Evolutionary conservation across 2,329 filamentous ascomycete genomes (phyloP).

Genomic region (Paecilomyces niveus): DNA sequence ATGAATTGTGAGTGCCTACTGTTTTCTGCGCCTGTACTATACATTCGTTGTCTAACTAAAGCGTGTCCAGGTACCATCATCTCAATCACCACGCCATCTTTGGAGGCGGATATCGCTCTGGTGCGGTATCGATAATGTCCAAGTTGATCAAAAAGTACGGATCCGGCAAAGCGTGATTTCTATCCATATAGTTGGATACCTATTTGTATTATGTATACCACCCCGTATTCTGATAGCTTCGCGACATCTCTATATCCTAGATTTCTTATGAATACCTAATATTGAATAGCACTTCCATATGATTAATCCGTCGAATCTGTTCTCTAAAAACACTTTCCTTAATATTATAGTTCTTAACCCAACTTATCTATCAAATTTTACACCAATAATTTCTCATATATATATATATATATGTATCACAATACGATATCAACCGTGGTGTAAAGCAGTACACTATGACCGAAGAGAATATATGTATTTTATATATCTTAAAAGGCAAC

Average conservation of each 20-base stretch:
- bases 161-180: constrained; percentile 1
- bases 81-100: constrained; percentile 85
- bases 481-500: too few relatives aligned
- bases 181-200: neutral
- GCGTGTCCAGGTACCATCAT: constrained; percentile 66
- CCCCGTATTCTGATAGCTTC: neutral
- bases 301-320: too few relatives aligned
- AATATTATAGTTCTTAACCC: too few relatives aligned
- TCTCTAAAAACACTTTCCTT: too few relatives aligned
- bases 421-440: too few relatives aligned
- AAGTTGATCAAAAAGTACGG: constrained; percentile 67
- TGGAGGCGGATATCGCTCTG: constrained; percentile 67
- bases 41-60: neutral
- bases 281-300: too few relatives aligned
- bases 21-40: neutral
- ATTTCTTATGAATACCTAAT: too few relatives aligned
- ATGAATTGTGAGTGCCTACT: constrained; percentile 62
- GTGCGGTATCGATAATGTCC: constrained; percentile 74
- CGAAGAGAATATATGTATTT: too few relatives aligned
- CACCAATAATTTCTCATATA: too few relatives aligned
- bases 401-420: too few relatives aligned
- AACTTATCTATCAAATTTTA: too few relatives aligned
- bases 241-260: neutral
- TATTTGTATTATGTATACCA: neutral
- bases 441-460: too few relatives aligned